Base-by-base conservation (phyloP, 306 rosid genomes). In the Citrullus mucosospermus region DNA sequence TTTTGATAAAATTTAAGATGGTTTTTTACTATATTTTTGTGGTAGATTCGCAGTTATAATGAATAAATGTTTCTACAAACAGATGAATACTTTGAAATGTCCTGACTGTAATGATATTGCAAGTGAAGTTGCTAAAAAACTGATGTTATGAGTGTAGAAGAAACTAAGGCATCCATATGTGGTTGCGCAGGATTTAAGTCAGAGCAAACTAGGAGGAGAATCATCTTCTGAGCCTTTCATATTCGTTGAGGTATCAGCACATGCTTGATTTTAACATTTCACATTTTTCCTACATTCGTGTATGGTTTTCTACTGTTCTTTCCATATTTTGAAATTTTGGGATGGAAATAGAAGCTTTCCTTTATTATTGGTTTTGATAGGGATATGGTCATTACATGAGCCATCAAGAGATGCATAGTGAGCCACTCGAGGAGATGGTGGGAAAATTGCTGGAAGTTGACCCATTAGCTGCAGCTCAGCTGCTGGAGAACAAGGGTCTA, bases 361-460 rank as follows among this genome's bases (percentile, higher is more conserved):
- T 72, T 58, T 5, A 6, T 41, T 53, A 60, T 59, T 67, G 15
- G 12, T 53, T 77, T 68, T 51, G 48, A 25, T 88, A 93, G 98
- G 98, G 97, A 65, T 92, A 88, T 54, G 98, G 98, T 3, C 98
- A 93, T 81, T 93, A 90, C 81, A 85, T 83, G 41, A 81, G 80
- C 82, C 78, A 80, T 75, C 88, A 88, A 58, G 86, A 88, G 81
- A 80, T 85, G 88, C 80, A 83, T 69, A 85, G 82, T 70, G 98
- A 93, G 81, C 96, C 98, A 46, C 89, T 93, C 17, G 98, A 91
- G 80, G 98, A 93, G 91, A 89, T 93, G 90, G 76, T 90, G 77
- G 97, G 93, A 61, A 93, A 91, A 79, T 81, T 92, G 79, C 85
- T 92, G 71, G 97, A 89, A 87, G 89, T 78, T 78, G 78, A 93